These are phyloP conservation scores for Mangifera indica DNA, from an alignment of 345 rosid species.

Conservation along the genomic window DNA sequence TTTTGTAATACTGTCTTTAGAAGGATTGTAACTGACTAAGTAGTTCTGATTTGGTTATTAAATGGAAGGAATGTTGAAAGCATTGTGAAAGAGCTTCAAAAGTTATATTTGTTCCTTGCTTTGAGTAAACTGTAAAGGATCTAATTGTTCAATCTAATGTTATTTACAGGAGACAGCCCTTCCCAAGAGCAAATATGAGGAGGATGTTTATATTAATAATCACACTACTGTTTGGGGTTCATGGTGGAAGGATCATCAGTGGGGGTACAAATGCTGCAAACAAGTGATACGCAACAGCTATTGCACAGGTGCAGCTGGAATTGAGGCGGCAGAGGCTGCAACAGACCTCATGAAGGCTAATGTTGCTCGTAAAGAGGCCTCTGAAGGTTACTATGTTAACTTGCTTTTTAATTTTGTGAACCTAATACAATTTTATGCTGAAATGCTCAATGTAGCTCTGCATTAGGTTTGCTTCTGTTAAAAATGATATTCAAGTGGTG, in stretches of 20 bases:
- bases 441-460: neutral
- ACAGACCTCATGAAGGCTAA: conserved; percentile 71
- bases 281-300: conserved; percentile 79
- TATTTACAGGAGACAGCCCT: conserved; percentile 45
- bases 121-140: neutral
- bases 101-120: neutral
- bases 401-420: neutral
- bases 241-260: conserved; percentile 93
- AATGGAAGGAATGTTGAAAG: neutral
- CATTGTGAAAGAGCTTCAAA: neutral
- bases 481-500: neutral
- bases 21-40: neutral
- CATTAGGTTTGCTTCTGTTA: neutral
- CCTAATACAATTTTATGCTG: neutral
- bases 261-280: conserved; percentile 87
- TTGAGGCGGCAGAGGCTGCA: conserved; percentile 81
- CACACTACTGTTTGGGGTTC: conserved; percentile 90
- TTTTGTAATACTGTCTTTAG: neutral
- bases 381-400: conserved; percentile 41
- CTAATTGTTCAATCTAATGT: neutral
- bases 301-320: conserved; percentile 82
- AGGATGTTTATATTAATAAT: conserved; percentile 55
- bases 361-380: conserved; percentile 58
- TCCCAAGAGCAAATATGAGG: conserved; percentile 67
- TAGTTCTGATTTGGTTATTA: neutral